Conservation (phyloP, 169 alveolate genomes). For the Plasmodium berghei region DNA sequence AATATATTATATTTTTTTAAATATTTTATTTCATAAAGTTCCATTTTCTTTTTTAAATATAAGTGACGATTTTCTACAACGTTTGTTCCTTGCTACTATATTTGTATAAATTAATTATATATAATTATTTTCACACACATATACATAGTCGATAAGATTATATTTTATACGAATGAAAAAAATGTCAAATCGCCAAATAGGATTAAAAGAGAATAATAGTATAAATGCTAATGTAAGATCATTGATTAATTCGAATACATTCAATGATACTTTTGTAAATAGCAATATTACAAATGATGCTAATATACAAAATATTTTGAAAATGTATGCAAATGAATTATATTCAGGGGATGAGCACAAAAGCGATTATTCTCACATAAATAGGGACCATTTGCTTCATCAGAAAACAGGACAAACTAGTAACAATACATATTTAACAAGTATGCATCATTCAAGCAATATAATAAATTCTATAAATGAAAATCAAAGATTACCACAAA, state of each 20-base stretch:
- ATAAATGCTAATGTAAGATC: conserved; percentile 8
- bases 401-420: conserved; percentile 38
- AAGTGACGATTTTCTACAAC: background rate
- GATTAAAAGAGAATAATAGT: conserved; percentile 9
- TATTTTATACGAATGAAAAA: background rate
- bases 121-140: background rate
- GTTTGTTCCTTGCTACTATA: conserved; percentile 1
- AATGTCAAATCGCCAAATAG: conserved; percentile 29
- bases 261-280: conserved; percentile 56
- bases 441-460: conserved; percentile 44
- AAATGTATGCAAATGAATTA: conserved; percentile 59
- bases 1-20: background rate
- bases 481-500: background rate
- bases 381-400: conserved; percentile 41
- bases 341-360: conserved; percentile 53
- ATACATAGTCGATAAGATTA: no score
- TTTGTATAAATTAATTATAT: background rate
- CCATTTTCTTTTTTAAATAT: background rate
- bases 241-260: conserved; percentile 10
- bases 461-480: conserved; percentile 41
- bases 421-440: conserved; percentile 52
- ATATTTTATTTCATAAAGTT: background rate
- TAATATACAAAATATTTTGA: conserved; percentile 42
- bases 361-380: conserved; percentile 37
- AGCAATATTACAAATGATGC: conserved; percentile 21